Evolutionary conservation across 2,329 filamentous ascomycete species (phyloP).

Genomic region (Exophiala phaeomuriformis): DNA sequence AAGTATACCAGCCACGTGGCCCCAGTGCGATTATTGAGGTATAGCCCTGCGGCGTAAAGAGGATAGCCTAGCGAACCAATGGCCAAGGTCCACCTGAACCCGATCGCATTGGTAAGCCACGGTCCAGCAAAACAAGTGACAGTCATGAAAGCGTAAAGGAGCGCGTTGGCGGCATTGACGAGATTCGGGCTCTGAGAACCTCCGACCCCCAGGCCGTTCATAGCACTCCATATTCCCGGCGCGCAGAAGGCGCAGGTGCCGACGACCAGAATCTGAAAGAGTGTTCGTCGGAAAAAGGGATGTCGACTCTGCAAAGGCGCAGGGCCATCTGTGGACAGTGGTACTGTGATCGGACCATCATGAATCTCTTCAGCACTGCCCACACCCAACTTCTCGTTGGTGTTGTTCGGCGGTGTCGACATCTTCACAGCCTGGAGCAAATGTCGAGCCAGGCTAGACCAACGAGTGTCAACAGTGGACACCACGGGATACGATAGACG

Average conservation of each 20-base stretch:
- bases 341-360: background rate
- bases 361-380: slow-evolving; percentile 2
- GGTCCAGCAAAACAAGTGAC: slow-evolving; percentile 39
- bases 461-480: slow-evolving; percentile 1
- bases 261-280: slow-evolving; percentile 43
- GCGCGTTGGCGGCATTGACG: slow-evolving; percentile 42
- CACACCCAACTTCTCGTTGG: background rate
- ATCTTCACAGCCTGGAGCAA: background rate
- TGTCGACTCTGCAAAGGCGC: background rate
- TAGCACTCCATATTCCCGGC: slow-evolving; percentile 44
- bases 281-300: slow-evolving; percentile 34
- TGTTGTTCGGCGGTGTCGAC: background rate
- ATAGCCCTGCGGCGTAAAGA: slow-evolving; percentile 40
- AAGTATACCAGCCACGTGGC: slow-evolving; percentile 42
- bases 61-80: slow-evolving; percentile 42
- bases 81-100: slow-evolving; percentile 36
- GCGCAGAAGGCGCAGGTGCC: slow-evolving; percentile 42
- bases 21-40: slow-evolving; percentile 41
- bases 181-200: slow-evolving; percentile 36
- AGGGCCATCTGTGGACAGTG: background rate
- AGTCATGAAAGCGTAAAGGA: slow-evolving; percentile 42
- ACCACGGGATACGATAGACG: too few relatives aligned
- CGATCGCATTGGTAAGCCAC: slow-evolving; percentile 37
- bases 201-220: slow-evolving; percentile 38
- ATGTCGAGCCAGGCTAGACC: background rate